phyloP scores from a whole-genome alignment of 805 yeast species.

The Saturnispora serradocipensis region DNA sequence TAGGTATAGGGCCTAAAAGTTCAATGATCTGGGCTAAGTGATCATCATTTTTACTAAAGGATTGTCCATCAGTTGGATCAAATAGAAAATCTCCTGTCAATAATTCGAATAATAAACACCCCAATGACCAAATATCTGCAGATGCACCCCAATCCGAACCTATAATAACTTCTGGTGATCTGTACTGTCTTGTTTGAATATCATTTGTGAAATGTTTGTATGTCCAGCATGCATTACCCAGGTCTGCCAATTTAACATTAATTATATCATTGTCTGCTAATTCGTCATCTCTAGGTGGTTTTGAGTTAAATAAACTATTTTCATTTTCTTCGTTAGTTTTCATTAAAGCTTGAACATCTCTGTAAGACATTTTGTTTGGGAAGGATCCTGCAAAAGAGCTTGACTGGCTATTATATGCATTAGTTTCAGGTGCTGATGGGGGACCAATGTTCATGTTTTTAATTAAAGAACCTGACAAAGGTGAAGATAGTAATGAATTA shows the following conservation, averaged over 20 bases:
- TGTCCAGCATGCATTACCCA: slow-evolving; percentile 85
- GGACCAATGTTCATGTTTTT: slow-evolving; percentile 10
- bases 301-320: slow-evolving; percentile 22
- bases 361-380: slow-evolving; percentile 19
- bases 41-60: slow-evolving; percentile 85
- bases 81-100: slow-evolving; percentile 91
- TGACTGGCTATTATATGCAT: slow-evolving; percentile 3
- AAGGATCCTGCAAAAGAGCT: slow-evolving; percentile 4
- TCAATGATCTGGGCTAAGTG: slow-evolving; percentile 94
- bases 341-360: slow-evolving; percentile 31
- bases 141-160: slow-evolving; percentile 92
- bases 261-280: slow-evolving; percentile 42
- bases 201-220: slow-evolving; percentile 78
- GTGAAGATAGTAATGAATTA: slow-evolving; percentile 23
- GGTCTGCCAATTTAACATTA: slow-evolving; percentile 82
- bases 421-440: slow-evolving; percentile 10
- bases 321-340: slow-evolving; percentile 30
- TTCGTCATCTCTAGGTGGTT: slow-evolving; percentile 31
- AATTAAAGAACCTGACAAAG: slow-evolving; percentile 11
- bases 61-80: slow-evolving; percentile 74
- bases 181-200: slow-evolving; percentile 85
- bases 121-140: slow-evolving; percentile 94
- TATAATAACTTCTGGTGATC: slow-evolving; percentile 80
- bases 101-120: slow-evolving; percentile 83
- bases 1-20: slow-evolving; percentile 32